Percentiles rank a stretch among this genome's conserved stretches.
Conservation (phyloP, 2,329 filamentous ascomycete genomes). For the Colletotrichum camelliae region DNA sequence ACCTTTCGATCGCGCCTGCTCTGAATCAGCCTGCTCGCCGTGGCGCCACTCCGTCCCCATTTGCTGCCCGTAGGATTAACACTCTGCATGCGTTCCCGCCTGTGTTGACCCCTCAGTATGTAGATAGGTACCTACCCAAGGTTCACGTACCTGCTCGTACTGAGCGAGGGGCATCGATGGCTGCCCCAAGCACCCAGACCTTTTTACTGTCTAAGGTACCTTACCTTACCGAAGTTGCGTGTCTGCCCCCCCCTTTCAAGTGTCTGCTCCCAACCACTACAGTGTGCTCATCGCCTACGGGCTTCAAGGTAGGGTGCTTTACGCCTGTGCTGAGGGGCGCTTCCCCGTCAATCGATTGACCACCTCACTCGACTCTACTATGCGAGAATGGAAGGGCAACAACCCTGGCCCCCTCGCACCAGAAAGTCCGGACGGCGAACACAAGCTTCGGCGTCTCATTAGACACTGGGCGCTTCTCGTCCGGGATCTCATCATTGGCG, state of each 20-base stretch:
- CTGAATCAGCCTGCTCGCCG: neutral
- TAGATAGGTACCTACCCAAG: neutral
- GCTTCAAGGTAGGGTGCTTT: neutral
- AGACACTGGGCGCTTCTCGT: neutral
- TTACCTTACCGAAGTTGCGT: neutral
- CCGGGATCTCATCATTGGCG: neutral
- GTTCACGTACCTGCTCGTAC: neutral
- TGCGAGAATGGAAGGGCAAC: conserved; percentile 11
- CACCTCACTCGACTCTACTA: neutral
- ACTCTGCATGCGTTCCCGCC: neutral
- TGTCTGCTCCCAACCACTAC: no score
- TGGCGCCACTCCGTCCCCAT: neutral
- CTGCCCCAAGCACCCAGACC: neutral
- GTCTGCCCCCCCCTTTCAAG: neutral
- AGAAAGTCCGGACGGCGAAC: neutral
- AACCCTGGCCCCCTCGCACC: conserved; percentile 19
- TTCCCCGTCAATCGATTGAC: neutral
- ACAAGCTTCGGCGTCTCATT: neutral
- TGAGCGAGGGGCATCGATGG: neutral
- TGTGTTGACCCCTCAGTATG: neutral
- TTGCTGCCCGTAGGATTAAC: neutral
- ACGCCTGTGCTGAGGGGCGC: neutral
- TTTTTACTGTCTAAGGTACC: no score
- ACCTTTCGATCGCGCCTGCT: neutral
- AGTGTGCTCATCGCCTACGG: no score